Evolutionary conservation across 2,329 filamentous ascomycete genomes (phyloP).

Genomic region (Alternaria angustiovoidea): DNA sequence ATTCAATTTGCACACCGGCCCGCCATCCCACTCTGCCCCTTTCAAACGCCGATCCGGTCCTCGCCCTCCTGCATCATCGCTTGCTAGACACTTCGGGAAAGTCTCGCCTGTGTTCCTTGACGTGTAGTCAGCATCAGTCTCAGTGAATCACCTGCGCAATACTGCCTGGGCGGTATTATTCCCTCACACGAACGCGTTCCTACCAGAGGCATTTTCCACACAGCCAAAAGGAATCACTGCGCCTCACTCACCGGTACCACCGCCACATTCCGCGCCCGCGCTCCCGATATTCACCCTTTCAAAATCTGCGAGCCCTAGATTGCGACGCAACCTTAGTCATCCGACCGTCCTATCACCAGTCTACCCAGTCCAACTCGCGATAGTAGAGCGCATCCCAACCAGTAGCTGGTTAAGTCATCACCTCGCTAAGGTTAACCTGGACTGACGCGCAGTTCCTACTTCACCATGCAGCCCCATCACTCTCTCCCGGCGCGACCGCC

Average conservation of each 20-base stretch:
- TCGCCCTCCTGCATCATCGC: constrained; percentile 13
- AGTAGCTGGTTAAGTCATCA: constrained; percentile 35
- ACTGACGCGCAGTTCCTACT: constrained; percentile 20
- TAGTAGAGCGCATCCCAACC: constrained; percentile 14
- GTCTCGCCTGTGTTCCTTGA: constrained; percentile 18
- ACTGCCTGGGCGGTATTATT: constrained; percentile 24
- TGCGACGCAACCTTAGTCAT: constrained; percentile 6
- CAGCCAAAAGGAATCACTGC: constrained; percentile 21
- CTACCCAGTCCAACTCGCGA: constrained; percentile 5
- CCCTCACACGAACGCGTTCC: constrained; percentile 9
- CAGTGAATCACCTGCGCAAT: constrained; percentile 13
- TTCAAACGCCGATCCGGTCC: constrained; percentile 26
- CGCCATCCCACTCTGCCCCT: constrained; percentile 31
- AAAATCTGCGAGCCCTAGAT: not conserved
- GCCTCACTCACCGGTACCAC: constrained; percentile 5
- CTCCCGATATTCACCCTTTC: not conserved
- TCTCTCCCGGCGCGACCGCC: constrained; percentile 83
- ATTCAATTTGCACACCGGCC: constrained; percentile 30
- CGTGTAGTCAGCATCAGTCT: constrained; percentile 18
- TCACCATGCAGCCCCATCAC: constrained; percentile 54
- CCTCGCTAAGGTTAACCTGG: constrained; percentile 24
- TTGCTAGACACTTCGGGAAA: constrained; percentile 15
- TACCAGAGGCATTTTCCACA: constrained; percentile 10
- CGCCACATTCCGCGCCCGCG: constrained; percentile 4
- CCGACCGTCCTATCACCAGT: constrained; percentile 10